phyloP scores from a whole-genome alignment of 768 basidiomycete genomes.

The Ramaria sp. region DNA sequence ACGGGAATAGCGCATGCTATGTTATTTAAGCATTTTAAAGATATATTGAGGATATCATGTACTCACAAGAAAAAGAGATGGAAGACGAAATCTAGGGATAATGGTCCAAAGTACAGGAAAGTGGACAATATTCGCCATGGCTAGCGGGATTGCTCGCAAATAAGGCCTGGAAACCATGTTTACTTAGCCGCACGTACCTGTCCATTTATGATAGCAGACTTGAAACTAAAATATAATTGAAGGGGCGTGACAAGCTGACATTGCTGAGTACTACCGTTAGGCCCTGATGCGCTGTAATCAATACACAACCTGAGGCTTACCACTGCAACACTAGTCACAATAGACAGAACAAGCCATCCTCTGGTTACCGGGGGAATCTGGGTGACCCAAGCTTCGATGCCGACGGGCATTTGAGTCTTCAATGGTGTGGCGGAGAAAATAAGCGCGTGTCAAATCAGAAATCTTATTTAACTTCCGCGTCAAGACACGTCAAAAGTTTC shows the following conservation, averaged over 20 bases:
- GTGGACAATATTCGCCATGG: slow-evolving; percentile 83
- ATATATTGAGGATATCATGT: background rate
- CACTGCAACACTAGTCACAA: slow-evolving; percentile 75
- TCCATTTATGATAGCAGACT: slow-evolving; percentile 67
- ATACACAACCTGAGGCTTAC: slow-evolving; percentile 37
- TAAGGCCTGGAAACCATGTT: slow-evolving; percentile 2
- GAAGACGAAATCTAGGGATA: slow-evolving; percentile 91
- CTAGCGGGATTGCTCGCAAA: slow-evolving; percentile 26
- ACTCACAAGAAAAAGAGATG: slow-evolving; percentile 98
- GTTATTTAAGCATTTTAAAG: background rate
- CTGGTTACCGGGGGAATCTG: slow-evolving; percentile 91
- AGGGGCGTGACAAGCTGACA: slow-evolving; percentile 82
- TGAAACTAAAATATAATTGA: slow-evolving; percentile 88
- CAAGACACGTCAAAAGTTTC: no score
- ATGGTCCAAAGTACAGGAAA: slow-evolving; percentile 92
- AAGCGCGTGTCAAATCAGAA: no score
- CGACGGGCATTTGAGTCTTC: slow-evolving; percentile 50
- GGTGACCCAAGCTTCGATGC: slow-evolving; percentile 81
- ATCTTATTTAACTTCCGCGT: no score
- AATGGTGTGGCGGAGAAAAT: background rate
- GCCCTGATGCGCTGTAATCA: slow-evolving; percentile 5
- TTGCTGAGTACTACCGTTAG: slow-evolving; percentile 47
- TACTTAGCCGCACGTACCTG: slow-evolving; percentile 41
- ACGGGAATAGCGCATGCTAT: slow-evolving; percentile 91
- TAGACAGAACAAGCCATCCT: slow-evolving; percentile 70